phyloP scores from a whole-genome alignment of 495 filamentous ascomycete species.

The Friedmanniomyces endolithicus region DNA sequence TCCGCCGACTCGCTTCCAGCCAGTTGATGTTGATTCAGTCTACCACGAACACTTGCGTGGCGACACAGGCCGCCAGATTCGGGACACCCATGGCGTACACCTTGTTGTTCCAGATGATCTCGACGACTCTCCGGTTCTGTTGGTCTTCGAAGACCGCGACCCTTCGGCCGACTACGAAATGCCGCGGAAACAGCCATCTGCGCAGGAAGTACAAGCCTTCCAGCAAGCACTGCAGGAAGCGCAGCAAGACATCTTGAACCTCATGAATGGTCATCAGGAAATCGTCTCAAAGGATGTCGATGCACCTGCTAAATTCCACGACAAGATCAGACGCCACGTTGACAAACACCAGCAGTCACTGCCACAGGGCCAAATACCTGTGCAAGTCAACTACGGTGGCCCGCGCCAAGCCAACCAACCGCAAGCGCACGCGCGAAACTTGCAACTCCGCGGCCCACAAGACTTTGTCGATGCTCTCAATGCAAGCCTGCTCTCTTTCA shows the following conservation, averaged over 20 bases:
- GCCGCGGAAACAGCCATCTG: conserved; percentile 48
- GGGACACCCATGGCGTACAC: conserved; percentile 65
- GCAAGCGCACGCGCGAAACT: conserved; percentile 28
- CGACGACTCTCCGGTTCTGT: conserved; percentile 48
- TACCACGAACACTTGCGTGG: conserved; percentile 66
- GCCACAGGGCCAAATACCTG: conserved; percentile 53
- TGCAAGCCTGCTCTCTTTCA: conserved; percentile 58
- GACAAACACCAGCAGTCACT: conserved; percentile 60
- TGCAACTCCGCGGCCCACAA: conserved; percentile 62
- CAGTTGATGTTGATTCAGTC: conserved; percentile 68
- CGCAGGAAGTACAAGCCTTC: conserved; percentile 50
- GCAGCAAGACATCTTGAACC: conserved; percentile 50
- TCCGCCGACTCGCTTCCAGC: conserved; percentile 60
- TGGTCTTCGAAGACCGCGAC: conserved; percentile 69
- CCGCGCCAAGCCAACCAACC: conserved; percentile 3
- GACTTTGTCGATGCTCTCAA: conserved; percentile 56
- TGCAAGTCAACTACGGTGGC: conserved; percentile 50
- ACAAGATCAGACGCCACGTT: conserved; percentile 66
- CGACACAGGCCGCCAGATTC: conserved; percentile 48
- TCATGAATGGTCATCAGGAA: conserved; percentile 60
- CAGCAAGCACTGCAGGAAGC: conserved; percentile 60
- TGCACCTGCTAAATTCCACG: conserved; percentile 65
- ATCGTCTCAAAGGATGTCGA: conserved; percentile 53
- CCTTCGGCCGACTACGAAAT: conserved; percentile 50
- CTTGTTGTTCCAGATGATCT: conserved; percentile 57